Evolutionary conservation across 306 rosid genomes (phyloP).

Genomic region (Malus asiatica): DNA sequence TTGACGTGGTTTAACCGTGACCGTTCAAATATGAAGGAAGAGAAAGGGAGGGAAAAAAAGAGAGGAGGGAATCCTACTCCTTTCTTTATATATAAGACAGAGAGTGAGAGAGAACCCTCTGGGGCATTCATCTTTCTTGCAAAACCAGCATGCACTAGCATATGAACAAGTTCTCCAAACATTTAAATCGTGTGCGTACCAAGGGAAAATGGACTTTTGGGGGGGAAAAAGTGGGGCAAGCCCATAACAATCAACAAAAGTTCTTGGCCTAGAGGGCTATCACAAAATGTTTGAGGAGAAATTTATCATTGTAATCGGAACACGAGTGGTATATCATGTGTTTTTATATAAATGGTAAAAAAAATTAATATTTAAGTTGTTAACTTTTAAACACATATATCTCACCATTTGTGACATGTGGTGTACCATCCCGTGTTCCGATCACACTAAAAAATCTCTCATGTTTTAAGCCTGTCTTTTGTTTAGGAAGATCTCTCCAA

Average conservation of each 20-base stretch:
- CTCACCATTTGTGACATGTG: too few relatives aligned
- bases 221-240: background rate
- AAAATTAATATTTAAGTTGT: too few relatives aligned
- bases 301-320: too few relatives aligned
- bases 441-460: too few relatives aligned
- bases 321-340: rapidly evolving
- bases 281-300: background rate
- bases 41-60: too few relatives aligned
- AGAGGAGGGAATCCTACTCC: too few relatives aligned
- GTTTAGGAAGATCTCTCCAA: background rate
- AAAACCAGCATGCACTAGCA: background rate
- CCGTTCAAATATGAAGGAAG: too few relatives aligned
- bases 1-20: too few relatives aligned
- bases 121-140: background rate
- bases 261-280: background rate
- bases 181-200: background rate
- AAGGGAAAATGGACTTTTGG: background rate
- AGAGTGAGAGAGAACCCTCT: background rate
- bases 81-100: background rate
- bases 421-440: rapidly evolving
- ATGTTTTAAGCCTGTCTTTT: background rate
- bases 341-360: too few relatives aligned
- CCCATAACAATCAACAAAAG: background rate
- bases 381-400: too few relatives aligned
- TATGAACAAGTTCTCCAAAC: constrained; percentile 3